Base-by-base conservation (phyloP, 306 rosid species). In the Castanea crenata region DNA sequence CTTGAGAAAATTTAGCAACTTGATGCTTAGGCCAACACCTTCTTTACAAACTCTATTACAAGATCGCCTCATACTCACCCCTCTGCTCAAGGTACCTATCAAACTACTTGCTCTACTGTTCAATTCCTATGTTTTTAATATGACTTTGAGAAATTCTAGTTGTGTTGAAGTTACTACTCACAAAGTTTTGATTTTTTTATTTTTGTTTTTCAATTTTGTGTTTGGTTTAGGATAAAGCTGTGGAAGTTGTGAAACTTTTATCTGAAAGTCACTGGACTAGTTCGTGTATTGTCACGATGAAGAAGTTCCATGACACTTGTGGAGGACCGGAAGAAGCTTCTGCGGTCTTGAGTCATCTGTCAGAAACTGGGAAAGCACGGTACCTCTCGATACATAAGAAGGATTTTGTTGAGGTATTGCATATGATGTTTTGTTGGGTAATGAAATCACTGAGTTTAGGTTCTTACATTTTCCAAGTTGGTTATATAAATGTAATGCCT, bases 181-280 rank as follows among this genome's bases (percentile, higher is more conserved):
- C 15, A 49, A 49, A 10, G 54, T 49, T 49, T 49, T 3, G 1
- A 12, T 12, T 46, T 46, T 11, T 38, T 2, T 38, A 1, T 6
- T 6, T 38, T 1, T 35, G 1, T 35, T 38, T 41, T 41, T 41
- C 11, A 49, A 10, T 71, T 71, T 78, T 75, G 76, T 75, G 56
- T 35, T 3, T 3, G 63, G 34, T 80, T 59, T 80, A 93, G 97
- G 94, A 89, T 77, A 92, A 88, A 87, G 92, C 91, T 57, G 86
- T 78, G 74, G 85, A 87, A 78, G 80, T 90, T 75, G 82, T 92
- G 69, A 78, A 89, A 27, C 79, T 73, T 73, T 85, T 91, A 57
- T 84, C 95, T 68, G 92, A 90, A 79, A 79, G 82, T 76, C 90
- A 92, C 76, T 94, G 98, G 97, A 92, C 84, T 70, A 77, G 87